A percentile compares a stretch with the other conserved stretches of the same genome.
phyloP scores from a whole-genome alignment of 805 yeast species.

The Yamadazyma sp. region DNA sequence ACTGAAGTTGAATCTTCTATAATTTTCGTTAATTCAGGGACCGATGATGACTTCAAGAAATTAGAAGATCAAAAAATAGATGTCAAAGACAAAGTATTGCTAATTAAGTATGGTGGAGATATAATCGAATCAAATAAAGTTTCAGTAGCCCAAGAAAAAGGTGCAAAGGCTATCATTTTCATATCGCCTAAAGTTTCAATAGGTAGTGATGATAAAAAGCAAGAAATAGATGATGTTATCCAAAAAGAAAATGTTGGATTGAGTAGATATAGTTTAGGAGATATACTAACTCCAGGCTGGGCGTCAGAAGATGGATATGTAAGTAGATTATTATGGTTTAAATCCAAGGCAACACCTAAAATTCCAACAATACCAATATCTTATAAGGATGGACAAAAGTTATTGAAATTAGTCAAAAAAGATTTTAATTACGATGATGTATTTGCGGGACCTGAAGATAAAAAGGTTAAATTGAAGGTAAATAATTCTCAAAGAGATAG shows the following conservation, averaged over 20 bases:
- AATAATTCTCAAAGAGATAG: constrained; percentile 44
- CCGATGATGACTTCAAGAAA: constrained; percentile 46
- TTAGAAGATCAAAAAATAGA: constrained; percentile 38
- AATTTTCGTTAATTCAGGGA: constrained; percentile 69
- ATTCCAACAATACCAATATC: constrained; percentile 80
- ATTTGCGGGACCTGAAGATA: constrained; percentile 24
- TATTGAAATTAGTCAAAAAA: constrained; percentile 33
- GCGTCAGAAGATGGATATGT: constrained; percentile 41
- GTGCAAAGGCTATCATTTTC: constrained; percentile 67
- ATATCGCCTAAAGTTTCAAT: constrained; percentile 36
- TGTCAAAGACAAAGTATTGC: constrained; percentile 48
- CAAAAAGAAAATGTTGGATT: constrained; percentile 57
- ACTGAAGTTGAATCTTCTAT: constrained; percentile 55
- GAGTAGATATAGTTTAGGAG: constrained; percentile 67
- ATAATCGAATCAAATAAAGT: constrained; percentile 38
- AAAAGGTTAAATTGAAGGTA: constrained; percentile 24
- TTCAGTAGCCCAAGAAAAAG: constrained; percentile 49
- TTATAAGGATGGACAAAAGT: constrained; percentile 56
- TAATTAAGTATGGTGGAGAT: constrained; percentile 56
- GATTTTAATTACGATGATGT: constrained; percentile 26
- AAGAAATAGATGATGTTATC: constrained; percentile 39
- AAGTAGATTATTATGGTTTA: constrained; percentile 39
- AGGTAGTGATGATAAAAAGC: constrained; percentile 11
- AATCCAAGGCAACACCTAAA: constrained; percentile 56
- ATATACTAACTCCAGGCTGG: constrained; percentile 78